Evolutionary conservation across 208 protist species (phyloP).

Genomic region (Trypanosoma boissoni): DNA sequence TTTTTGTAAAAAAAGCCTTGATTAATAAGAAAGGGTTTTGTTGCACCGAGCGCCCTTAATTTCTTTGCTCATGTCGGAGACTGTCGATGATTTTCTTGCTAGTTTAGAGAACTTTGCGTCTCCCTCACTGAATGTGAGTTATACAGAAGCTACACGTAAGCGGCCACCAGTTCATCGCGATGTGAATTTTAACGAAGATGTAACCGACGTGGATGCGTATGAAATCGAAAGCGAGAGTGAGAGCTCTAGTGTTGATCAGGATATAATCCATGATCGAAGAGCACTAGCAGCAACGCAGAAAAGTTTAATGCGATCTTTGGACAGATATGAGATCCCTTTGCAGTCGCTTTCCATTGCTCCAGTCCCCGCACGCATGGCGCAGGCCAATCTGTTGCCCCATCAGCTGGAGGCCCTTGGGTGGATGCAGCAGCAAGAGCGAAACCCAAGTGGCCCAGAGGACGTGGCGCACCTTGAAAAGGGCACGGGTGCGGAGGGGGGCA

Average conservation of each 20-base stretch:
- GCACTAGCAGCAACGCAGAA: conserved; percentile 26
- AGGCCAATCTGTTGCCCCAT: conserved; percentile 42
- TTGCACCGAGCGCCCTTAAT: no score
- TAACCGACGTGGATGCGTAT: background rate
- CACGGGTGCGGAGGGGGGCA: background rate
- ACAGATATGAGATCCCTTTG: conserved; percentile 35
- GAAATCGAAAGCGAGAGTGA: background rate
- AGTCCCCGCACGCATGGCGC: conserved; percentile 41
- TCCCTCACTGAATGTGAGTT: conserved; percentile 33
- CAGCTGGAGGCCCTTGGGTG: conserved; percentile 68
- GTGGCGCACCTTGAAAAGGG: no score
- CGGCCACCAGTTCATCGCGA: no score
- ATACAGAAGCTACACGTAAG: no score
- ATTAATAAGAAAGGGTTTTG: background rate
- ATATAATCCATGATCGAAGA: background rate
- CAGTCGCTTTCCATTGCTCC: conserved; percentile 43
- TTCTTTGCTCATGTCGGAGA: background rate
- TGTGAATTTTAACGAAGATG: conserved; percentile 14
- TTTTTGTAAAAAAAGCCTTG: no score
- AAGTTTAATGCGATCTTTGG: conserved; percentile 48
- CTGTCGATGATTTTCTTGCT: conserved; percentile 50
- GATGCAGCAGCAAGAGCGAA: conserved; percentile 30
- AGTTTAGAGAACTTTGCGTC: conserved; percentile 43
- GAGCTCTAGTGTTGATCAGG: background rate
- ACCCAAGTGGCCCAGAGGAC: no score